These are phyloP conservation scores for Kodamaea sp. DNA, from an alignment of 1,139 yeast species.

Conservation along the genomic window DNA sequence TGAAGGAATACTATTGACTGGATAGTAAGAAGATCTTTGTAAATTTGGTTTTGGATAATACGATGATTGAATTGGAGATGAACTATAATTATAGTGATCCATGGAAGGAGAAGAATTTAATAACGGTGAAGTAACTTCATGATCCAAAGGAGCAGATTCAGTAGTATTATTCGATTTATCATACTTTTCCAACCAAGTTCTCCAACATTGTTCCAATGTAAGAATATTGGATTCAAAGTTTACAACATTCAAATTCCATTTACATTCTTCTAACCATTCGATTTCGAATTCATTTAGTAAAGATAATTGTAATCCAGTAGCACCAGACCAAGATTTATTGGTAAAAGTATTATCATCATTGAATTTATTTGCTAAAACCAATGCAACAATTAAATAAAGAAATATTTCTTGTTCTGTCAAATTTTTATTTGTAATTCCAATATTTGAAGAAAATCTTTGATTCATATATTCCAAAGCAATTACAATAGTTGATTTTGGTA, in stretches of 20 bases:
- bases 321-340: constrained; percentile 92
- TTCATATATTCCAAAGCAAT: constrained; percentile 74
- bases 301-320: constrained; percentile 70
- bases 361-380: constrained; percentile 86
- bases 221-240: constrained; percentile 38
- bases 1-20: constrained; percentile 21
- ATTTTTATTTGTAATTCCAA: constrained; percentile 20
- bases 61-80: constrained; percentile 18
- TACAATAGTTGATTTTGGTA: constrained; percentile 77
- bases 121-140: constrained; percentile 8
- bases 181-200: constrained; percentile 43
- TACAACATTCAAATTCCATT: constrained; percentile 49
- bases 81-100: constrained; percentile 12
- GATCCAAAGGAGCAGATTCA: constrained; percentile 5
- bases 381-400: constrained; percentile 61
- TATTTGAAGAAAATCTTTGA: constrained; percentile 35
- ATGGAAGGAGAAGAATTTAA: constrained; percentile 9
- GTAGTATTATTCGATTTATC: constrained; percentile 4
- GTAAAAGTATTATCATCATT: constrained; percentile 97
- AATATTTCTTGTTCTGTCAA: constrained; percentile 48
- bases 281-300: constrained; percentile 66
- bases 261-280: constrained; percentile 59
- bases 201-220: constrained; percentile 48
- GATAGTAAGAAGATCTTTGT: constrained; percentile 8
- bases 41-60: constrained; percentile 5